Base-by-base conservation (phyloP, 257 asterid genomes). In the Solanum chiquidenum region DNA sequence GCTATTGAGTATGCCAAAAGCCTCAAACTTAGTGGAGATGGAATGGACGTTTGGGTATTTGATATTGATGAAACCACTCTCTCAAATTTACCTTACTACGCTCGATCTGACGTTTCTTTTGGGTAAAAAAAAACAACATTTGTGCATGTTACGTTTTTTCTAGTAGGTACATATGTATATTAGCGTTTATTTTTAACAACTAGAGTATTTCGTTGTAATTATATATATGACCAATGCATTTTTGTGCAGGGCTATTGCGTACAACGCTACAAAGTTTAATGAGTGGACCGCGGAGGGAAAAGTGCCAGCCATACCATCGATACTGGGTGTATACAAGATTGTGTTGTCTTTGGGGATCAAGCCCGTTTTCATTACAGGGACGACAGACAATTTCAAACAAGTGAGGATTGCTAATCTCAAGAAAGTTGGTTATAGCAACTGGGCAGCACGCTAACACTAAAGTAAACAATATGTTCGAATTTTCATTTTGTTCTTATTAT, bases 51-150 rank as follows among this genome's bases (percentile, higher is more conserved):
- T 11, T 94, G 94, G 94, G 90, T 93, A 3, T 92, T 93, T 72
- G 95, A 94, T 49, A 85, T 91, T 23, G 95, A 92, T 33, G 95
- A 93, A 14, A 92, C 94, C 42, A 72, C 93, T 1, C 92, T 94
- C 18, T 94, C 95, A 2, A 92, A 93, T 58, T 0, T 87, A 0
- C 94, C 94, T 52, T 94, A 90, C 38, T 92, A 86, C 46, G 92
- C 93, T 72, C 92, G 92, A 7, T 37, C 90, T 0, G 92, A 92
- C 38, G 94, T 93, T 25, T 89, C 74, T 34, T 92, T 92, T 55
- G 94, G 95, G 94, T 92, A 88, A 62, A 35, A 35, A 35, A 35
- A 35, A 35, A 5, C 4, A 35, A 35, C 3, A 33, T 42, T 42
- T 42, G 46, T 42, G 46, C 13, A 14, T 49, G 21, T 14, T 14